phyloP scores from a whole-genome alignment of 371 early-diverging fungal genomes.

The Gilbertella persicaria region DNA sequence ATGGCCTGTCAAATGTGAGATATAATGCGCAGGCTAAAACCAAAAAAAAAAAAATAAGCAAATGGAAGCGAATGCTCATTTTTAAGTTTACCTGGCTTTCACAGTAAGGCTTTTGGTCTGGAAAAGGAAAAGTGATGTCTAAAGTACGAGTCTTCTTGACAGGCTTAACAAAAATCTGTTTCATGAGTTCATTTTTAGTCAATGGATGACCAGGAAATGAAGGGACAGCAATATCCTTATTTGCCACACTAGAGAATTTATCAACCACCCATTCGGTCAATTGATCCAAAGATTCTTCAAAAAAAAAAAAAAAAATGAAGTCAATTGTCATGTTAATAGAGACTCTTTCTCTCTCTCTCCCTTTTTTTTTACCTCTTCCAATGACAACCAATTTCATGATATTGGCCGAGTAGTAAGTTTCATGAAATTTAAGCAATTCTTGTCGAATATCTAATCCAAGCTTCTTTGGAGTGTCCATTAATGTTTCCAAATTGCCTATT shows the following conservation, averaged over 20 bases:
- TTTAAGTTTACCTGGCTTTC: conserved; percentile 45
- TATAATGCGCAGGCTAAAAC: conserved; percentile 63
- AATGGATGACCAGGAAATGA: conserved; percentile 73
- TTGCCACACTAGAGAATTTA: conserved; percentile 71
- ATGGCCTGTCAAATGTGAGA: conserved; percentile 79
- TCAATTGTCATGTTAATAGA: neutral
- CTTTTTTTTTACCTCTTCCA: conserved; percentile 68
- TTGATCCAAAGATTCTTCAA: conserved; percentile 78
- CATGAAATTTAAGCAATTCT: conserved; percentile 84
- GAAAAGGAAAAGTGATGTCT: conserved; percentile 82
- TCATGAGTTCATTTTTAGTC: conserved; percentile 65
- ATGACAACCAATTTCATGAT: conserved; percentile 92
- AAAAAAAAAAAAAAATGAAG: conserved; percentile 10
- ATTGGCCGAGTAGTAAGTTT: conserved; percentile 90
- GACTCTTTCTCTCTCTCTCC: neutral
- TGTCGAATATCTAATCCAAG: conserved; percentile 81
- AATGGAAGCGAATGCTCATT: neutral
- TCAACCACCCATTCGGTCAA: conserved; percentile 76
- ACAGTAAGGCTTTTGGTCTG: conserved; percentile 67
- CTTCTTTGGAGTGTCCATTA: conserved; percentile 69
- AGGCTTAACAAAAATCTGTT: conserved; percentile 72
- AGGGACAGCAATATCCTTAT: conserved; percentile 69
- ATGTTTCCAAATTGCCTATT: conserved; percentile 82
- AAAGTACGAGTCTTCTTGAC: conserved; percentile 78
- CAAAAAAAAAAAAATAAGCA: conserved; percentile 9